Conservation (phyloP, 129 eudicot species). For the Flaveria trinervia region DNA sequence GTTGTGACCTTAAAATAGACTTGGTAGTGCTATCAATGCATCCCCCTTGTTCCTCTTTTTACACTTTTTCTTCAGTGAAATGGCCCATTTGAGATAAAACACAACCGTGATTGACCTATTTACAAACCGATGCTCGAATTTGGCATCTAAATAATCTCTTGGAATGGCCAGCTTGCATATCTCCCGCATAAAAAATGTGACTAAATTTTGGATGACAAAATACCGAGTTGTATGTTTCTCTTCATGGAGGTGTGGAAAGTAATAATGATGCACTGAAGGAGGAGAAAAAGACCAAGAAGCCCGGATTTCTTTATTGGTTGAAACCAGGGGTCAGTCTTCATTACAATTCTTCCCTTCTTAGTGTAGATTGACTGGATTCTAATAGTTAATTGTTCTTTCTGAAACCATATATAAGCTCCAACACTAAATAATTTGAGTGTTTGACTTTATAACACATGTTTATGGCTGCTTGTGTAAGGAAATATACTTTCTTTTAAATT, state of each 20-base stretch:
- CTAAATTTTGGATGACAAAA: slow-evolving; percentile 78
- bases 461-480: background rate
- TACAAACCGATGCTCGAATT: background rate
- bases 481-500: background rate
- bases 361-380: no score
- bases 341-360: no score
- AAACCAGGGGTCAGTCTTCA: slow-evolving; percentile 66
- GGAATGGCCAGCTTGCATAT: slow-evolving; percentile 70
- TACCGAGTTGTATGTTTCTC: slow-evolving; percentile 60
- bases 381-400: background rate
- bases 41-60: background rate
- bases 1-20: background rate
- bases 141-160: background rate
- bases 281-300: slow-evolving; percentile 72
- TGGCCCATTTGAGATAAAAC: background rate
- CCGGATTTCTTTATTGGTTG: slow-evolving; percentile 89
- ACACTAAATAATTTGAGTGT: background rate
- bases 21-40: background rate
- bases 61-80: background rate
- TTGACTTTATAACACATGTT: background rate
- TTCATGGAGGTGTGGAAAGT: slow-evolving; percentile 58
- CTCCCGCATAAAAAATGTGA: slow-evolving; percentile 86
- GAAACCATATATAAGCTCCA: background rate
- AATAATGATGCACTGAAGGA: slow-evolving; percentile 56
- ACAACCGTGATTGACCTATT: background rate